phyloP scores from a whole-genome alignment of 148 eudicot species.

The Mesembryanthemum crystallinum region DNA sequence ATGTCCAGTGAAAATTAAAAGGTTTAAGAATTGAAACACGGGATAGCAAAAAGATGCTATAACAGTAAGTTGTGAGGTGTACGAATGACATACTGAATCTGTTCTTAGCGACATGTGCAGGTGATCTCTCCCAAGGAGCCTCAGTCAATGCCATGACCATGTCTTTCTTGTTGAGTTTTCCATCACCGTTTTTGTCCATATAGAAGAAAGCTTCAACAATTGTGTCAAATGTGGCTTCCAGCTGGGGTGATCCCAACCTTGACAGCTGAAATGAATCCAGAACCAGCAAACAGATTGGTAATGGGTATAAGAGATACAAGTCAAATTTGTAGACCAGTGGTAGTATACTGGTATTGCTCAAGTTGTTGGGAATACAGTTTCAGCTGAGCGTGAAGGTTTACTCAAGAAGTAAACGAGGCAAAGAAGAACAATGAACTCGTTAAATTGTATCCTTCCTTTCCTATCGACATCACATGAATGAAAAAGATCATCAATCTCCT shows the following conservation, averaged over 20 bases:
- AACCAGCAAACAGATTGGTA: slow-evolving; percentile 6
- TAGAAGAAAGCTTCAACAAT: slow-evolving; percentile 61
- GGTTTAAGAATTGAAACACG: neutral
- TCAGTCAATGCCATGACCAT: slow-evolving; percentile 49
- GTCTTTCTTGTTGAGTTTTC: slow-evolving; percentile 62
- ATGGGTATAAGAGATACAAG: neutral
- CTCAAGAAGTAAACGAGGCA: slow-evolving; percentile 53
- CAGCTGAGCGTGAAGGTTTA: slow-evolving; percentile 39
- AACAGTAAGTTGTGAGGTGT: neutral
- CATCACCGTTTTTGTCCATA: slow-evolving; percentile 68
- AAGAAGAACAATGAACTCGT: slow-evolving; percentile 63
- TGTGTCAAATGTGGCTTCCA: slow-evolving; percentile 53
- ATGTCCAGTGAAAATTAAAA: neutral
- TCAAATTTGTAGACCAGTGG: neutral
- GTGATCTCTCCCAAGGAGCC: slow-evolving; percentile 53
- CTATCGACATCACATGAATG: slow-evolving; percentile 54
- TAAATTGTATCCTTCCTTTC: slow-evolving; percentile 51
- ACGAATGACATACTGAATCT: slow-evolving; percentile 42
- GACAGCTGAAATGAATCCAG: slow-evolving; percentile 31
- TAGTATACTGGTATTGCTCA: neutral
- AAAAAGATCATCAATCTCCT: slow-evolving; percentile 64
- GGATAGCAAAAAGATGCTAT: neutral
- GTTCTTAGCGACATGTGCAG: slow-evolving; percentile 42
- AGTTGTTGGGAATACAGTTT: slow-evolving; percentile 25
- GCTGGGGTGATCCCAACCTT: slow-evolving; percentile 38